Conservation (phyloP, 2,329 filamentous ascomycete species). For the Alternaria gaisen region DNA sequence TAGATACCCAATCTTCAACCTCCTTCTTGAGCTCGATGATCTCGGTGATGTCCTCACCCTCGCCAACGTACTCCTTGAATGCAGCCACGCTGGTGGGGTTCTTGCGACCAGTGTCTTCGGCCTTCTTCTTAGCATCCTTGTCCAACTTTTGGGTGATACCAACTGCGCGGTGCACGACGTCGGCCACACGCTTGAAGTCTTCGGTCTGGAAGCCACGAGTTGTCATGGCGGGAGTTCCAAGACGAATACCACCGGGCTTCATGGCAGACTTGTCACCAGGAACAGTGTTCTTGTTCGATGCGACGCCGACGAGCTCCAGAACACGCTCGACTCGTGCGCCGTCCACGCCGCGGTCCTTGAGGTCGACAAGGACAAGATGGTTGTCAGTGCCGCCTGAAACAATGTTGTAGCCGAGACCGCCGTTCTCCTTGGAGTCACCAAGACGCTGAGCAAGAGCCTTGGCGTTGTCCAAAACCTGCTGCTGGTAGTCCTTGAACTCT, state of each 20-base stretch:
- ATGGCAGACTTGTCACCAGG: slow-evolving; percentile 97
- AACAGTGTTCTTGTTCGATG: slow-evolving; percentile 99
- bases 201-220: slow-evolving; percentile 90
- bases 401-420: slow-evolving; percentile 86
- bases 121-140: slow-evolving; percentile 51
- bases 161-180: slow-evolving; percentile 54
- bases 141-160: slow-evolving; percentile 54
- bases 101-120: slow-evolving; percentile 49
- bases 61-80: slow-evolving; percentile 53
- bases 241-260: slow-evolving; percentile 92
- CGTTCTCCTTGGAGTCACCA: slow-evolving; percentile 73
- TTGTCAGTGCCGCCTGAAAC: slow-evolving; percentile 96
- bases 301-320: slow-evolving; percentile 97
- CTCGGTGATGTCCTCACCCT: slow-evolving; percentile 53
- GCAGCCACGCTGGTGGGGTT: slow-evolving; percentile 51
- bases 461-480: slow-evolving; percentile 91
- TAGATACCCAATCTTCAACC: slow-evolving; percentile 54
- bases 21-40: slow-evolving; percentile 53
- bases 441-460: slow-evolving; percentile 81
- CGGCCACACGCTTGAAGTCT: slow-evolving; percentile 78
- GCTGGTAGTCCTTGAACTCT: slow-evolving; percentile 94
- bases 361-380: slow-evolving; percentile 95
- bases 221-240: slow-evolving; percentile 97
- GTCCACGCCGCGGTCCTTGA: slow-evolving; percentile 86
- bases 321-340: slow-evolving; percentile 95